A percentile compares a stretch with the other conserved stretches of the same genome.
These are phyloP conservation scores for Penicillium hesseltinei DNA, from an alignment of 2,329 filamentous ascomycete species.

Conservation along the genomic window DNA sequence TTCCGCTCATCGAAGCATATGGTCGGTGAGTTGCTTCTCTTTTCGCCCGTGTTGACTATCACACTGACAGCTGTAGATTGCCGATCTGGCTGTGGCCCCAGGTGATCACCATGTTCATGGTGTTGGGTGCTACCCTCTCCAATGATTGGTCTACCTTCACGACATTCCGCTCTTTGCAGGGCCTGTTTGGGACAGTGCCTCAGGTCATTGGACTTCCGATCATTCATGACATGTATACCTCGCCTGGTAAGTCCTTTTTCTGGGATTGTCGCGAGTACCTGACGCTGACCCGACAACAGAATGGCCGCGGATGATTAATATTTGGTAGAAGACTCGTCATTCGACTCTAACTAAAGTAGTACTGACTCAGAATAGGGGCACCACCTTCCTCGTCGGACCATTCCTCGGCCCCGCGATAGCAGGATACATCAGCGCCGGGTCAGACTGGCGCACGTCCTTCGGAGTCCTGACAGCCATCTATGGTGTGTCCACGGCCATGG, in stretches of 20 bases:
- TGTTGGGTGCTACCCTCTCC: conserved; percentile 42
- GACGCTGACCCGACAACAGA: conserved; percentile 18
- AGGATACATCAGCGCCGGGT: conserved; percentile 37
- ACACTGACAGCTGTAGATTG: conserved; percentile 26
- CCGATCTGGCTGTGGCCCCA: conserved; percentile 46
- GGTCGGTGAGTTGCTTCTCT: conserved; percentile 35
- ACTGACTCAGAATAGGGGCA: conserved; percentile 27
- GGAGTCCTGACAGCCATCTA: conserved; percentile 38
- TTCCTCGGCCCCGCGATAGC: conserved; percentile 40
- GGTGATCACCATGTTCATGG: conserved; percentile 39
- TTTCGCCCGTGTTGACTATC: not conserved
- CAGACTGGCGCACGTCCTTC: conserved; percentile 35
- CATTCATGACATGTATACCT: conserved; percentile 41
- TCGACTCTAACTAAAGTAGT: not conserved
- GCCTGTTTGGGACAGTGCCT: conserved; percentile 40
- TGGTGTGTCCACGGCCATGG: conserved; percentile 33
- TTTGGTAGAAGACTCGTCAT: conserved; percentile 27
- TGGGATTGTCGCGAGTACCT: not conserved
- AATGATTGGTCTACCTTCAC: conserved; percentile 42
- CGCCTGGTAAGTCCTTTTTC: conserved; percentile 19
- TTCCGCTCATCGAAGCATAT: conserved; percentile 41
- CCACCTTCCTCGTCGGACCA: conserved; percentile 39
- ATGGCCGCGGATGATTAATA: conserved; percentile 41
- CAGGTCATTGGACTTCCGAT: conserved; percentile 43
- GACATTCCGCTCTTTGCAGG: conserved; percentile 39